phyloP scores from a whole-genome alignment of 805 yeast genomes.

The Pichia eremophila region DNA sequence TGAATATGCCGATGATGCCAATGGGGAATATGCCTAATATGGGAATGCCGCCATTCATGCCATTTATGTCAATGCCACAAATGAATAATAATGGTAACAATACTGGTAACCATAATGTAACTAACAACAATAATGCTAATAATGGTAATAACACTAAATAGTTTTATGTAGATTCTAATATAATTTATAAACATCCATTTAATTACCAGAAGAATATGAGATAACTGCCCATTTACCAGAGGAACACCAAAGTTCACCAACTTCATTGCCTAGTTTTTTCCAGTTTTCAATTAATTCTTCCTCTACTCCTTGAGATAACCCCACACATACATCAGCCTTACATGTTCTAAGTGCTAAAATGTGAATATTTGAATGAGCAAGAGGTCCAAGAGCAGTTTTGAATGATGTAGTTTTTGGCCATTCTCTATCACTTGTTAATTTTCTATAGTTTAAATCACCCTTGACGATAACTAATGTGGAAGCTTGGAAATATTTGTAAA shows the following conservation, averaged over 20 bases:
- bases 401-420: conserved; percentile 85
- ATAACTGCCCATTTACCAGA: conserved; percentile 94
- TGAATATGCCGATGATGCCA: conserved; percentile 22
- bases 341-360: conserved; percentile 79
- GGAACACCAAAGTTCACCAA: conserved; percentile 72
- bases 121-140: not conserved
- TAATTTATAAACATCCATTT: not conserved
- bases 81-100: conserved; percentile 1
- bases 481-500: conserved; percentile 51
- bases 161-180: not conserved
- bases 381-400: conserved; percentile 53
- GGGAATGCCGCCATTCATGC: conserved; percentile 21
- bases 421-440: conserved; percentile 79
- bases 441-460: conserved; percentile 95
- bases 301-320: conserved; percentile 63
- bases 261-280: conserved; percentile 46
- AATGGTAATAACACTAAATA: not conserved
- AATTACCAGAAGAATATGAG: conserved; percentile 40
- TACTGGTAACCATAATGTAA: not conserved
- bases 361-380: conserved; percentile 55
- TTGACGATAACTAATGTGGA: conserved; percentile 75
- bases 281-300: conserved; percentile 56
- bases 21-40: conserved; percentile 24
- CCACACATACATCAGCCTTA: conserved; percentile 93
- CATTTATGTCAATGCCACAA: conserved; percentile 14